Conservation (phyloP, 148 eudicot species). For the Silene conica region DNA sequence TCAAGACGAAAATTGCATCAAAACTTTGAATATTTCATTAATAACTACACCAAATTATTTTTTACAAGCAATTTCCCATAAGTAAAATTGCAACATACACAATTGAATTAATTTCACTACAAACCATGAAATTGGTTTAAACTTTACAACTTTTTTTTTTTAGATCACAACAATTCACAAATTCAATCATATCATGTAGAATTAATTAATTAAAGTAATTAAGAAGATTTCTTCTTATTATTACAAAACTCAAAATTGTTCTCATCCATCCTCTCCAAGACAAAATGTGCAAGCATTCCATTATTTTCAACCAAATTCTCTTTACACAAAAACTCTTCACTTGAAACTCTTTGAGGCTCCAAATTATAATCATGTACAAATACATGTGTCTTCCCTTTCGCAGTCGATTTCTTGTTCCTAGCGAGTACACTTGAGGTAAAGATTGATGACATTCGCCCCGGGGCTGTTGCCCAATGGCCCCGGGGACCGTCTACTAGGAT, state of each 20-base stretch:
- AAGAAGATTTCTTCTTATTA: constrained; percentile 12
- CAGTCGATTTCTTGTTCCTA: constrained; percentile 28
- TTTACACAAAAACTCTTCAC: constrained; percentile 33
- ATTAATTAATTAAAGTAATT: no score
- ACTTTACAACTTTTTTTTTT: no score
- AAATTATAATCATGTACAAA: constrained; percentile 32
- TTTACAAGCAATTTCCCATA: constrained; percentile 6
- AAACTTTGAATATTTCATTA: neutral
- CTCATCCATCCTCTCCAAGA: constrained; percentile 27
- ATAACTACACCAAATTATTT: neutral
- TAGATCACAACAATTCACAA: neutral
- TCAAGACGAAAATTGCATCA: neutral
- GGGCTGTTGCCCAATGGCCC: constrained; percentile 25
- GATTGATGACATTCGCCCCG: constrained; percentile 34
- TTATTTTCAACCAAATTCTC: constrained; percentile 26
- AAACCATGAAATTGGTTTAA: no score
- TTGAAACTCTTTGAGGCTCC: constrained; percentile 27
- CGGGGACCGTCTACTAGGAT: constrained; percentile 30
- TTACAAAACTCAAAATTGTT: constrained; percentile 22
- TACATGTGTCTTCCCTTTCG: constrained; percentile 26
- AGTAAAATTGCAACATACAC: neutral
- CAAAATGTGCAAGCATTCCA: constrained; percentile 30
- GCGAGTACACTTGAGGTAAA: constrained; percentile 31
- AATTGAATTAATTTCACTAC: neutral
- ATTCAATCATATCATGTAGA: neutral